Base-by-base conservation (phyloP, 768 basidiomycete species). In the Amanita rimosa region DNA sequence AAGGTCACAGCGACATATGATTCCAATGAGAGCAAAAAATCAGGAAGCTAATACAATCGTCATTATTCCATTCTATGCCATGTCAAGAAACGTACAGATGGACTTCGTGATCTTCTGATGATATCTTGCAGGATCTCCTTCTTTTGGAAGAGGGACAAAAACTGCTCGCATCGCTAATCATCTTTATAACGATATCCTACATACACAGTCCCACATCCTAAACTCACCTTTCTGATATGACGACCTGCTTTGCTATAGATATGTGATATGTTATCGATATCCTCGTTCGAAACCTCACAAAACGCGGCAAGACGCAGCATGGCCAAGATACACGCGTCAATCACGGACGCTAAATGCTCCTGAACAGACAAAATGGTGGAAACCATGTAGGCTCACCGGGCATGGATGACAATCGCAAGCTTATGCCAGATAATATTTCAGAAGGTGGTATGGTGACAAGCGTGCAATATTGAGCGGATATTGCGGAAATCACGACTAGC, bases 281-380 rank as follows among this genome's bases (percentile, higher is more conserved):
- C 41, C 5, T 42, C 40, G 14, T 24, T 22, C 16, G 48, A 27
- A 49, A 49, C 40, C 3, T 43, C 48, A 29, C 48, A 49, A 16
- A 79, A 74, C 2, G 74, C 76, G 43, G 74, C 68, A 26, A 88
- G 53, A 46, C 85, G 73, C 31, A 89, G 62, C 81, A 91, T 84
- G 3, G 81, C 72, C 27, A 90, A 59, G 26, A 92, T 63, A 52
- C 78, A 78, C 3, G 78, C 78, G 50, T 92, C 88, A 58, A 85
- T 83, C 6, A 90, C 75, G 24, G 81, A 67, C 29, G 74, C 87
- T 90, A 52, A 38, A n/a, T 39, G 31, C 31, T 41, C 48, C 54
- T 44, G 38, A 52, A 49, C 54, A 38, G 43, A 21, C 10, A 31
- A 24, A 37, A 22, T 46, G 49, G 37, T 40, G 44, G 31, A 47